phyloP scores from a whole-genome alignment of 148 eudicot species.

The Simmondsia chinensis region DNA sequence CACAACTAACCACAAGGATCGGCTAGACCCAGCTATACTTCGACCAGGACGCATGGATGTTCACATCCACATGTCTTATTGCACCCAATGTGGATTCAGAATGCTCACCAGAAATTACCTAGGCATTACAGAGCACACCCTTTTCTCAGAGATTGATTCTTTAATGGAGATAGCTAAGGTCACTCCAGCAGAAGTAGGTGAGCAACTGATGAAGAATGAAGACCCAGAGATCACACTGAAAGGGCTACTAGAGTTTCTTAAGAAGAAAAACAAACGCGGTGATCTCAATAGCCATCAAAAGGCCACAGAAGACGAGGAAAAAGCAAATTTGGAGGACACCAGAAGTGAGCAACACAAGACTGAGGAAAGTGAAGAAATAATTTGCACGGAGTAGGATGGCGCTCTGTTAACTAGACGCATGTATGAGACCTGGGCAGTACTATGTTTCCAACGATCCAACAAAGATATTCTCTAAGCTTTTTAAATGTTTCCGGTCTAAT shows the following conservation, averaged over 20 bases:
- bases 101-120: constrained; percentile 32
- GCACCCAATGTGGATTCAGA: constrained; percentile 37
- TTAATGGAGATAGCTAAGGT: constrained; percentile 16
- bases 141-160: constrained; percentile 15
- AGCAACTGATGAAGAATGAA: constrained; percentile 33
- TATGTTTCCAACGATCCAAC: no score
- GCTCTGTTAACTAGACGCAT: no score
- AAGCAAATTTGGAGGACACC: not conserved
- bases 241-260: constrained; percentile 25
- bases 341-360: not conserved
- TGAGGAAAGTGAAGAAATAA: constrained; percentile 5
- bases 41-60: constrained; percentile 54
- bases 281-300: no score
- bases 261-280: constrained; percentile 10
- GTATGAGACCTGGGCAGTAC: no score
- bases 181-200: constrained; percentile 44
- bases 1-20: constrained; percentile 47
- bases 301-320: not conserved
- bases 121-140: constrained; percentile 16
- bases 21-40: constrained; percentile 34
- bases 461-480: no score
- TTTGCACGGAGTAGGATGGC: no score
- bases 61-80: constrained; percentile 54
- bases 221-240: constrained; percentile 22
- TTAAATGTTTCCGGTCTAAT: no score